These are phyloP conservation scores for Phytophthora podocarpi DNA, from an alignment of 352 stramenopile genomes.

Conservation along the genomic window DNA sequence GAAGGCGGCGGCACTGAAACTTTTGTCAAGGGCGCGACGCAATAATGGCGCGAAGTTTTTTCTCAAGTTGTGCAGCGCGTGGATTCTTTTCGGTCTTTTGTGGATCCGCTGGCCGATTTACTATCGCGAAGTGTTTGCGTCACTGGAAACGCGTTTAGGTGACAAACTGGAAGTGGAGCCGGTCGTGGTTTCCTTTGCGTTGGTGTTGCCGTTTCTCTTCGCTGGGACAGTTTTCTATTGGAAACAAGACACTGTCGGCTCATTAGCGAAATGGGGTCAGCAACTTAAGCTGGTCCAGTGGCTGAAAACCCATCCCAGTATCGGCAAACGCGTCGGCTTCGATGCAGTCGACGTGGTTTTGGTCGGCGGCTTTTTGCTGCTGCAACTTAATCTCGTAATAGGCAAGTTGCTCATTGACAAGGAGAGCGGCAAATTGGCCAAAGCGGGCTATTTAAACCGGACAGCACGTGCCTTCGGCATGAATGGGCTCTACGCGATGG, in stretches of 20 bases:
- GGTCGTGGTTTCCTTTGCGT: conserved; percentile 37
- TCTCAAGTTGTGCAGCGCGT: conserved; percentile 22
- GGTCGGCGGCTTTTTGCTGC: conserved; percentile 43
- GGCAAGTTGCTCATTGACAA: conserved; percentile 73
- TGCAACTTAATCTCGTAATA: conserved; percentile 70
- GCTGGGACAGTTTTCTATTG: conserved; percentile 52
- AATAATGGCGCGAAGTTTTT: conserved; percentile 14
- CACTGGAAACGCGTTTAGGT: conserved; percentile 31
- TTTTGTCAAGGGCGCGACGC: conserved; percentile 26
- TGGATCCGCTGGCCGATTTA: conserved; percentile 64
- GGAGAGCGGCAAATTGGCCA: conserved; percentile 69
- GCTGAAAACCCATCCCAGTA: conserved; percentile 28
- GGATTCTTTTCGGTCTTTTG: conserved; percentile 44
- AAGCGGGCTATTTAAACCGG: conserved; percentile 55
- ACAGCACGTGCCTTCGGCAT: conserved; percentile 62
- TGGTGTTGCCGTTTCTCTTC: conserved; percentile 47
- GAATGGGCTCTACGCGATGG: conserved; percentile 64
- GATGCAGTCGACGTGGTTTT: conserved; percentile 60
- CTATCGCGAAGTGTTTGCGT: conserved; percentile 32
- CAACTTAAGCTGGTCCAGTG: conserved; percentile 30
- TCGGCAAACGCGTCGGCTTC: conserved; percentile 27
- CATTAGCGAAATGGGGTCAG: conserved; percentile 8
- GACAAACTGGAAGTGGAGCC: conserved; percentile 58
- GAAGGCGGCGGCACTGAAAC: conserved; percentile 21
- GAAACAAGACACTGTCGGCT: conserved; percentile 21